Conservation (phyloP, 805 yeast genomes). For the Zygotorulaspora chibaensis region DNA sequence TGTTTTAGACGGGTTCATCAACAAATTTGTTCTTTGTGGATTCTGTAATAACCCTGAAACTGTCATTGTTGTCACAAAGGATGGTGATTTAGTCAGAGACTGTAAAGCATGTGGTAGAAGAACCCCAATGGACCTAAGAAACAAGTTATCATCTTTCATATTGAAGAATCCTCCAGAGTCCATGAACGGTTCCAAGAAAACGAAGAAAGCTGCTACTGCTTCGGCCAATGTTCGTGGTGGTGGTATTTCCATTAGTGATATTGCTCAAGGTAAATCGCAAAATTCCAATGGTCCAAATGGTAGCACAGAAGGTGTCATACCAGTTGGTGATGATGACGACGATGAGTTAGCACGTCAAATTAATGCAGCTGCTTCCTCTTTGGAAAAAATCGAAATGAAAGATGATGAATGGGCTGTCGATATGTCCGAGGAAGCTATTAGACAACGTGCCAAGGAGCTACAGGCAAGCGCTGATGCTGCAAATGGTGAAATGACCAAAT, state of each 20-base stretch:
- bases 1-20: slow-evolving; percentile 87
- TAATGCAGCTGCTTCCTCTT: slow-evolving; percentile 76
- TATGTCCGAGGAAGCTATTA: slow-evolving; percentile 92
- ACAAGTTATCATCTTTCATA: slow-evolving; percentile 81
- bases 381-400: slow-evolving; percentile 59
- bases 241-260: slow-evolving; percentile 74
- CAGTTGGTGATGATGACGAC: slow-evolving; percentile 48
- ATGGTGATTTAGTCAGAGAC: slow-evolving; percentile 73
- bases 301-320: slow-evolving; percentile 20
- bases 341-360: slow-evolving; percentile 73
- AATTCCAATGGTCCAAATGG: slow-evolving; percentile 15
- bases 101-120: slow-evolving; percentile 98
- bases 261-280: slow-evolving; percentile 53
- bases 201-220: slow-evolving; percentile 80
- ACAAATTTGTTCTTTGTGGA: slow-evolving; percentile 88
- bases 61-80: slow-evolving; percentile 69
- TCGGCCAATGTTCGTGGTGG: slow-evolving; percentile 87
- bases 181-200: slow-evolving; percentile 51
- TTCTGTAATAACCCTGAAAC: slow-evolving; percentile 98
- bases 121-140: slow-evolving; percentile 77
- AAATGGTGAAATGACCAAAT: slow-evolving; percentile 44
- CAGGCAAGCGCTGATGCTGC: slow-evolving; percentile 53
- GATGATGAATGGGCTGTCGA: slow-evolving; percentile 98
- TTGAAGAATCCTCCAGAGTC: slow-evolving; percentile 81
- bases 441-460: slow-evolving; percentile 82